Conservation (phyloP, 139 green algal species). For the Tetratostichococcus sp. region DNA sequence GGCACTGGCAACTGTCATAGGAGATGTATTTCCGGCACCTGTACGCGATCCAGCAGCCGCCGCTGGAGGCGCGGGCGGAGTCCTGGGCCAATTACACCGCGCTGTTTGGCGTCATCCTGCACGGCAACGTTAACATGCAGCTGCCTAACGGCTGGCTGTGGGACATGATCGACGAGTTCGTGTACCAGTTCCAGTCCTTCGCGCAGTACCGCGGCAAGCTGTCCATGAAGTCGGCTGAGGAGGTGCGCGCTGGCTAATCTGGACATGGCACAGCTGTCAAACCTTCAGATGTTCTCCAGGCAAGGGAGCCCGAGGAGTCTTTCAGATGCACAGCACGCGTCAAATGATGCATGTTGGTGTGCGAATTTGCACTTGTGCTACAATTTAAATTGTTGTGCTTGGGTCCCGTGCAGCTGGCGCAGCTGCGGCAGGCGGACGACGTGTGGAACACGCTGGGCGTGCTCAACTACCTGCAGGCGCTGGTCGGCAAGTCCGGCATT, state of each 20-base stretch:
- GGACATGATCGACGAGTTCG: slow-evolving; percentile 99
- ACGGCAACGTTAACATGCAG: slow-evolving; percentile 95
- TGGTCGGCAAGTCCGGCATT: slow-evolving; percentile 83
- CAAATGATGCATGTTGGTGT: no score
- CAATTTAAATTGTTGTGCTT: no score
- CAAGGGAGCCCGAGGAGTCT: no score
- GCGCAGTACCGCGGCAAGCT: slow-evolving; percentile 80
- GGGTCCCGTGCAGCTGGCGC: slow-evolving; percentile 44
- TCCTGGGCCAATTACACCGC: slow-evolving; percentile 95
- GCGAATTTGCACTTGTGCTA: no score
- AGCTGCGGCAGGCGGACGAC: slow-evolving; percentile 65
- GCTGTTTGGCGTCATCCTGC: slow-evolving; percentile 86
- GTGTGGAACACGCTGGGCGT: slow-evolving; percentile 80
- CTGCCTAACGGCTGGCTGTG: slow-evolving; percentile 97
- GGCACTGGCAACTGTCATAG: no score
- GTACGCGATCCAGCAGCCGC: slow-evolving; percentile 74
- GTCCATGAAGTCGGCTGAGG: slow-evolving; percentile 62
- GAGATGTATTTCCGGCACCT: slow-evolving; percentile 97
- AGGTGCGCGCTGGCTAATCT: slow-evolving; percentile 21
- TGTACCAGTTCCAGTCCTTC: slow-evolving; percentile 97
- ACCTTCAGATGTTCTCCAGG: no score
- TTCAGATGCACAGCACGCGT: no score
- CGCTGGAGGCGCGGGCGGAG: slow-evolving; percentile 69
- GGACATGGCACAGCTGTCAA: no score
- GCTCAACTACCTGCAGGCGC: slow-evolving; percentile 81